Evolutionary conservation across 1,284 basidiomycete genomes (phyloP), one percentile per base, ranked within the genome.

Genomic region (Ustilago tritici): DNA sequence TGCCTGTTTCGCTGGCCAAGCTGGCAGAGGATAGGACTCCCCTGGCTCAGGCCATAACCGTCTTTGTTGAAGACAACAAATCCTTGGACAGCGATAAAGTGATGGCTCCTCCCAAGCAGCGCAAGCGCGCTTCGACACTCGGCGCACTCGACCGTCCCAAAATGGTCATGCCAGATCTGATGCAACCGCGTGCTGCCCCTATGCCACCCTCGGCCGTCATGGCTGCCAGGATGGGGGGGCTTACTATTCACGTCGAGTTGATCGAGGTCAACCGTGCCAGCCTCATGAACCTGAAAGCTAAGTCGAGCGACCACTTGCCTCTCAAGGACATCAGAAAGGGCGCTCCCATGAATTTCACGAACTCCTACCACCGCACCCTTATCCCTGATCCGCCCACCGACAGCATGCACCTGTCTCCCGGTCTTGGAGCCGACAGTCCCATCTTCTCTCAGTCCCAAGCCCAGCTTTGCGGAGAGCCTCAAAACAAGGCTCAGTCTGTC

Each of bases 111-210:
- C 19, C 15, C 10, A 54, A 35, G 17, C 56, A 50, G 28, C 68
- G 74, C 46, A 76, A 76, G 61, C 46, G 74, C 12, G 68, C 74
- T 0, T 71, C 68, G 34, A 76, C 74, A 35, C 46, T 70, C 14
- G 74, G 74, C 9, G 69, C 74, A 10, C 62, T 76, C 31, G 74
- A 76, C 46, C 58, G 46, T 38, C 74, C 74, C 28, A 76, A 70
- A 50, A 46, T 76, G 19, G 15, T 32, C 23, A 61, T 68, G 52
- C 62, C 62, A 36, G 65, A 64, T 31, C 56, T 71, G 36, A 68
- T 71, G 74, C 68, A 76, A 50, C 74, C 74, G 8, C 68, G 74
- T 3, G 61, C 74, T 31, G 69, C 74, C 19, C 74, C 74, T n/a
- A 3, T 67, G 61, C 69, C 74, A 4, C 73, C 72, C 14, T 61